A percentile compares a stretch with the other conserved stretches of the same genome.
These are phyloP conservation scores for Penstemon davidsonii DNA, from an alignment of 257 asterid species.

Conservation along the genomic window DNA sequence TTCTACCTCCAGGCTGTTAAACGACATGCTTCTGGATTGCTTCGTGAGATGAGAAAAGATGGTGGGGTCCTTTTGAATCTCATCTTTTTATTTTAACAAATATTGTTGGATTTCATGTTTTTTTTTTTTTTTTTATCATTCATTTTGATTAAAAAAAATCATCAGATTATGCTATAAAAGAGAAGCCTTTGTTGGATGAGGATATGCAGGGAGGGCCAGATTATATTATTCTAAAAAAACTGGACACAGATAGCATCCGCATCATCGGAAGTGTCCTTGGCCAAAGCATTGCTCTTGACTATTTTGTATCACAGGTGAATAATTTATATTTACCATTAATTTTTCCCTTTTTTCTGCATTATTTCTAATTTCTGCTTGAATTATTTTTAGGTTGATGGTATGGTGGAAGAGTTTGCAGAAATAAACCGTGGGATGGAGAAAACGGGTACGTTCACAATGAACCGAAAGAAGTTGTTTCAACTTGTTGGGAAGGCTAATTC, in stretches of 20 bases:
- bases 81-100: slow-evolving; percentile 11
- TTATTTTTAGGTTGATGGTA: slow-evolving; percentile 73
- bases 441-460: slow-evolving; percentile 92
- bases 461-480: slow-evolving; percentile 85
- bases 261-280: slow-evolving; percentile 90
- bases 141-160: slow-evolving; percentile 4
- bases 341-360: not conserved
- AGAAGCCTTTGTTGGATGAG: slow-evolving; percentile 79
- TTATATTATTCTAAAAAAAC: slow-evolving; percentile 68
- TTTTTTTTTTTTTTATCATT: not conserved
- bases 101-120: not conserved
- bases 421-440: slow-evolving; percentile 93
- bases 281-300: slow-evolving; percentile 94
- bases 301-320: slow-evolving; percentile 95
- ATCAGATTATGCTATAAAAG: slow-evolving; percentile 89
- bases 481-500: slow-evolving; percentile 99
- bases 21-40: slow-evolving; percentile 84
- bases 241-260: slow-evolving; percentile 90
- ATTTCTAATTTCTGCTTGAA: slow-evolving; percentile 11
- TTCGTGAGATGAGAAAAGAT: slow-evolving; percentile 83
- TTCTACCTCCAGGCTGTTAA: slow-evolving; percentile 65
- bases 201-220: slow-evolving; percentile 97
- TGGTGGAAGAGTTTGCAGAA: slow-evolving; percentile 90
- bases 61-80: slow-evolving; percentile 46
- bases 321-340: not conserved